These are phyloP conservation scores for Aspergillus fructus DNA, from an alignment of 2,329 filamentous ascomycete genomes.

Conservation along the genomic window DNA sequence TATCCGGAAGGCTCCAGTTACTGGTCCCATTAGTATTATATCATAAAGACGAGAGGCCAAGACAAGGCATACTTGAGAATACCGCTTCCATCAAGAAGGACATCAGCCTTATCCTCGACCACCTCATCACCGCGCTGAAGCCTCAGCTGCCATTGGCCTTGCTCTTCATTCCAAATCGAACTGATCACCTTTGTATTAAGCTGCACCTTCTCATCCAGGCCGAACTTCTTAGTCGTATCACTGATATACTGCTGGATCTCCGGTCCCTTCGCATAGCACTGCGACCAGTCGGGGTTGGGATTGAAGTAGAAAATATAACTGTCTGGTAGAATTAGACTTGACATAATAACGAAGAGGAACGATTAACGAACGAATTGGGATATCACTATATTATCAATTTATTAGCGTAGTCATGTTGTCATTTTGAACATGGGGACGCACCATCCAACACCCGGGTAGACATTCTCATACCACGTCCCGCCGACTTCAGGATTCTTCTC, in stretches of 20 bases:
- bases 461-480: slow-evolving; percentile 5
- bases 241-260: slow-evolving; percentile 48
- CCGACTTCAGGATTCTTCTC: slow-evolving; percentile 3
- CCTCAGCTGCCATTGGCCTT: slow-evolving; percentile 20
- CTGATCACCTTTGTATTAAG: slow-evolving; percentile 26
- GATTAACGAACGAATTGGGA: not conserved
- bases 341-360: not conserved
- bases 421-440: too few relatives aligned
- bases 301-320: slow-evolving; percentile 5
- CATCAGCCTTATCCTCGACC: slow-evolving; percentile 23
- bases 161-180: slow-evolving; percentile 37
- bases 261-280: slow-evolving; percentile 40
- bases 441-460: slow-evolving; percentile 3
- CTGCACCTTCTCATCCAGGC: slow-evolving; percentile 35
- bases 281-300: slow-evolving; percentile 43
- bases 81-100: slow-evolving; percentile 31
- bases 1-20: slow-evolving; percentile 23
- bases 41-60: too few relatives aligned
- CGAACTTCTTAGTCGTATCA: slow-evolving; percentile 37
- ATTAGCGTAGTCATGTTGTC: not conserved
- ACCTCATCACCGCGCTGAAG: slow-evolving; percentile 11
- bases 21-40: slow-evolving; percentile 1
- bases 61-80: slow-evolving; percentile 18
- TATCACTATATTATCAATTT: not conserved
- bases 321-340: not conserved